Conservation (phyloP, 345 rosid genomes). For the Eucalyptus fibrosa region DNA sequence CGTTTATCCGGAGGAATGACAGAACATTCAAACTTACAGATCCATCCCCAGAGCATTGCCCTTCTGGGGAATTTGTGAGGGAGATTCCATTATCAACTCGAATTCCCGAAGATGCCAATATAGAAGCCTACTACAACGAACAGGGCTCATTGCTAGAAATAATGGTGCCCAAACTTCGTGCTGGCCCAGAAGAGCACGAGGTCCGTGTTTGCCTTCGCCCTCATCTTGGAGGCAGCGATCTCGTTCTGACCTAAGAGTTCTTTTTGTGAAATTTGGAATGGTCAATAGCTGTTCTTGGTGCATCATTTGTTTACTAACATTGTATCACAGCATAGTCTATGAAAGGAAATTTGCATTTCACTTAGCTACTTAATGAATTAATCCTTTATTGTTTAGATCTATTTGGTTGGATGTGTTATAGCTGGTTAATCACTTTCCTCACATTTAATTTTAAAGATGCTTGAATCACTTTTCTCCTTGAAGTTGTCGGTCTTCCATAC, state of each 20-base stretch:
- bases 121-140: slow-evolving; percentile 84
- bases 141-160: slow-evolving; percentile 91
- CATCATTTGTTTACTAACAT: not conserved
- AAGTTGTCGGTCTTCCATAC: not conserved
- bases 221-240: slow-evolving; percentile 56
- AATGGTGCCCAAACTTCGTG: slow-evolving; percentile 77
- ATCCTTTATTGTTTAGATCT: not conserved
- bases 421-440: not conserved
- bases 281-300: not conserved
- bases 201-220: slow-evolving; percentile 91
- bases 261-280: not conserved
- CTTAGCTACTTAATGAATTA: not conserved
- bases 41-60: slow-evolving; percentile 91
- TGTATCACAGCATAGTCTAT: not conserved
- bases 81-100: slow-evolving; percentile 76
- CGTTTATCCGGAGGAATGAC: slow-evolving; percentile 75
- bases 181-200: slow-evolving; percentile 93
- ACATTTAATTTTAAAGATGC: not conserved
- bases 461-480: not conserved
- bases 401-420: not conserved
- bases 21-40: slow-evolving; percentile 91
- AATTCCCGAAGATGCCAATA: slow-evolving; percentile 90
- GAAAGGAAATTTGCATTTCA: not conserved
- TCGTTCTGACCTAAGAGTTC: slow-evolving; percentile 53
- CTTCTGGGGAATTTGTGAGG: slow-evolving; percentile 94